Conservation (phyloP, 305 asterid species). For the Withania somnifera region DNA sequence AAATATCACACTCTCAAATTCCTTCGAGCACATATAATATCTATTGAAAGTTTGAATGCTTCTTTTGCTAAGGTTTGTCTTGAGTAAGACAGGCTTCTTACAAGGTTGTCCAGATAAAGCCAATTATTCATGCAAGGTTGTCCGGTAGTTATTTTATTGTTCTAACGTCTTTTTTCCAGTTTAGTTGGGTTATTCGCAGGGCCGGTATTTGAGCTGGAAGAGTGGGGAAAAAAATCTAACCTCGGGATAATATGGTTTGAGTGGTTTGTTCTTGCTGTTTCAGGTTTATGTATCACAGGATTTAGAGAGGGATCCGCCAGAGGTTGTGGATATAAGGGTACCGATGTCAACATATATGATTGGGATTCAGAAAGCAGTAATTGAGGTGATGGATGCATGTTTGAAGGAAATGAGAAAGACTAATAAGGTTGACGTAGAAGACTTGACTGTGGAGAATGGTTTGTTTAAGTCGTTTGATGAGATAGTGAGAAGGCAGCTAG, state of each 20-base stretch:
- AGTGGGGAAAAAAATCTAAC: not conserved
- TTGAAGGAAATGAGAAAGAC: slow-evolving; percentile 94
- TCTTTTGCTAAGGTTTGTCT: not conserved
- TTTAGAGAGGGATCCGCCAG: slow-evolving; percentile 85
- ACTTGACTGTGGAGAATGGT: slow-evolving; percentile 88
- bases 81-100: not conserved
- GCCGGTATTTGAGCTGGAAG: not conserved
- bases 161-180: not conserved
- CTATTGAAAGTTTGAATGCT: not conserved
- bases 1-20: too few species aligned
- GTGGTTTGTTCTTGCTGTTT: not conserved
- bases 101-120: not conserved
- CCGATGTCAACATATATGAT: slow-evolving; percentile 82
- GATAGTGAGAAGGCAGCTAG: slow-evolving; percentile 82
- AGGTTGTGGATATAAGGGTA: slow-evolving; percentile 83
- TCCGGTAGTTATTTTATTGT: not conserved
- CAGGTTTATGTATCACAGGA: slow-evolving; percentile 88
- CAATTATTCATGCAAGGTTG: not conserved
- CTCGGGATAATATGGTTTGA: not conserved
- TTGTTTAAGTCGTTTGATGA: slow-evolving; percentile 96
- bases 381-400: slow-evolving; percentile 95
- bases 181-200: not conserved
- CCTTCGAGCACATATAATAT: not conserved
- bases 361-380: slow-evolving; percentile 81
- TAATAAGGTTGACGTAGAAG: slow-evolving; percentile 93